Base-by-base conservation (phyloP, 2,329 filamentous ascomycete genomes). In the Amesomyces nigricolor region DNA sequence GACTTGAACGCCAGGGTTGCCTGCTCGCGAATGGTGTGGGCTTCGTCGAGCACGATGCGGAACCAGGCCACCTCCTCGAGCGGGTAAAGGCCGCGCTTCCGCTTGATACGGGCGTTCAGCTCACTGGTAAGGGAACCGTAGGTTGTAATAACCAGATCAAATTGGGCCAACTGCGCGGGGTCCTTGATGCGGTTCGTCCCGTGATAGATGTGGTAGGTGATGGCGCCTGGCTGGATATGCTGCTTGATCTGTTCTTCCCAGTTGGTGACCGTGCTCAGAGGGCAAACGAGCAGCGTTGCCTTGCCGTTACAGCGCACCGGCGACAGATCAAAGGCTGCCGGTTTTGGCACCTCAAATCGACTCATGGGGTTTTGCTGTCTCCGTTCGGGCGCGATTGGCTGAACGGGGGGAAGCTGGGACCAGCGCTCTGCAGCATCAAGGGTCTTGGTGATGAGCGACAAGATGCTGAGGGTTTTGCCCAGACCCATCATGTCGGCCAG, bases 201-300 rank as follows among this genome's bases (percentile, higher is more conserved):
- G 68, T 99, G 94, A 62, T 96, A 97, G 53, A 94, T 82, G 67
- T 94, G 89, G 65, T 83, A 89, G 1, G 75, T 85, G 16, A 97
- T 67, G 7, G 79, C 73, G 0, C 77, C 79, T 0, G 81, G 76
- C 48, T 80, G 77, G 45, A 95, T 76, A 69, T 99, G 94, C 56
- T 88, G 80, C 64, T 87, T 87, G 58, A 97, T 89, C 70, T 99
- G 94, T 62, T 91, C 85, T 64, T 92, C 87, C 94, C 94, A 99
- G 66, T 97, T 99, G 26, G 87, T 86, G 56, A 97, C 85, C 0
- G 92, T 94, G 65, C 89, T 96, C 2, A 96, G 78, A 1, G 94
- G 94, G 54, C 88, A 95, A 14, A 99, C 83, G 16, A 99, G 78
- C 32, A 99, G 75, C 0, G 94, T 97, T 0, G 88, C 84, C 65